phyloP scores from a whole-genome alignment of 139 green algal genomes.

The Picochlorum sp. region DNA sequence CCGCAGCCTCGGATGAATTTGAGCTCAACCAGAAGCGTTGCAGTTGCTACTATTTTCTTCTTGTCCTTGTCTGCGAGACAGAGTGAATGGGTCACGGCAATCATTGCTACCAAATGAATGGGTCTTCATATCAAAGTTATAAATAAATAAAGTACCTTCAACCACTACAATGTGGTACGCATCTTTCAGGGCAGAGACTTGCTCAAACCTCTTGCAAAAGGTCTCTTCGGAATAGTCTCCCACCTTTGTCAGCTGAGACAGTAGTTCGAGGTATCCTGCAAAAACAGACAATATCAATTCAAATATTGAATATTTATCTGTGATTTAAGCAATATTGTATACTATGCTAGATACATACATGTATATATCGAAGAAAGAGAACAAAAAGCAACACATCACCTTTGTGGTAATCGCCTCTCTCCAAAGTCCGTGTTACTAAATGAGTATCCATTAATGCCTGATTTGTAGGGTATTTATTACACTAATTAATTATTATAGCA shows the following conservation, averaged over 20 bases:
- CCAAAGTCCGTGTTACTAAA: no score
- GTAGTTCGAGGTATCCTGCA: conserved; percentile 62
- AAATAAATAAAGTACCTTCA: conserved; percentile 37
- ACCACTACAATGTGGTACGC: conserved; percentile 42
- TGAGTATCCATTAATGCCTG: no score
- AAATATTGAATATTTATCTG: background rate
- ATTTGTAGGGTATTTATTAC: no score
- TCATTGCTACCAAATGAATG: no score
- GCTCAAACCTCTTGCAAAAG: conserved; percentile 35
- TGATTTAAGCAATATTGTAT: no score
- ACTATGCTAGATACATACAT: background rate
- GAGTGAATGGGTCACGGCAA: background rate
- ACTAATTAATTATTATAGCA: no score
- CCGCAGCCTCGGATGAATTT: conserved; percentile 82
- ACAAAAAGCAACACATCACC: no score
- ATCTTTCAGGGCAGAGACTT: conserved; percentile 12
- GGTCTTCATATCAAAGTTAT: no score
- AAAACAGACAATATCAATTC: background rate
- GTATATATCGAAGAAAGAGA: no score
- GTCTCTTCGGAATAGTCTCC: conserved; percentile 40
- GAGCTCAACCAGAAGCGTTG: conserved; percentile 66
- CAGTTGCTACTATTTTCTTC: conserved; percentile 56
- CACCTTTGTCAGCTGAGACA: conserved; percentile 69
- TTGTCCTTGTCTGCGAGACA: no score
- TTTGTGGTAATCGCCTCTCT: no score